Conservation (phyloP, 1,139 yeast genomes). For the Eremothecium sinecaudum region DNA sequence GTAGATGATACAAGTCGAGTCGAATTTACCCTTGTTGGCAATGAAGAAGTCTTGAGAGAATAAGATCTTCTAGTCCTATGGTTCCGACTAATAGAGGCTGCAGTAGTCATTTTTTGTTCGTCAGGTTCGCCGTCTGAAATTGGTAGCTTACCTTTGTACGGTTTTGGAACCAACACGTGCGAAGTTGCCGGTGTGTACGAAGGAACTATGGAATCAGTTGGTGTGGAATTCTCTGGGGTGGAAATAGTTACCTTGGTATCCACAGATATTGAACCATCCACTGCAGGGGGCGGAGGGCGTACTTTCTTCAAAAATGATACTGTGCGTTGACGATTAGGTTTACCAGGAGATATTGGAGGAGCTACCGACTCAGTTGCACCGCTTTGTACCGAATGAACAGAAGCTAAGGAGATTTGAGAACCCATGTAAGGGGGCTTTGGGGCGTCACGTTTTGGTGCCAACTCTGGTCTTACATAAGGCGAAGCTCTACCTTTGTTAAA, state of each 20-base stretch:
- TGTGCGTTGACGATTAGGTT: conserved; percentile 14
- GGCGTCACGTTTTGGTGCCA: conserved; percentile 61
- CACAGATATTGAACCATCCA: conserved; percentile 3
- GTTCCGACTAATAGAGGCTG: conserved; percentile 10
- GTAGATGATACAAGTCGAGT: conserved; percentile 35
- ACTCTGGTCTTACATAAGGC: conserved; percentile 43
- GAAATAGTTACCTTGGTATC: conserved; percentile 7
- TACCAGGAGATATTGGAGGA: conserved; percentile 11
- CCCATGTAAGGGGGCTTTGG: conserved; percentile 49
- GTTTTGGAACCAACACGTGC: conserved; percentile 35
- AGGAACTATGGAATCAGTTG: conserved; percentile 19
- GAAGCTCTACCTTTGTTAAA: conserved; percentile 73
- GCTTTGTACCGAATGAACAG: conserved; percentile 4
- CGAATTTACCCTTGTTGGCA: conserved; percentile 46
- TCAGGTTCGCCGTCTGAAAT: conserved; percentile 11
- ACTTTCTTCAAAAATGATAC: conserved; percentile 12
- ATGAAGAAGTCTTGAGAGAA: conserved; percentile 36
- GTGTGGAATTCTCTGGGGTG: not conserved
- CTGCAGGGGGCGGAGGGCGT: conserved; percentile 15
- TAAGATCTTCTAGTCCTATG: conserved; percentile 21
- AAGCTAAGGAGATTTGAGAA: conserved; percentile 15
- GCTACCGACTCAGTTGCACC: not conserved
- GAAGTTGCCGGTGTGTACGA: conserved; percentile 37
- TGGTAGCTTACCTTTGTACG: conserved; percentile 33
- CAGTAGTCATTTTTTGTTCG: conserved; percentile 9